phyloP scores from a whole-genome alignment of 805 yeast genomes.

The Saccharomycopsis sp. region DNA sequence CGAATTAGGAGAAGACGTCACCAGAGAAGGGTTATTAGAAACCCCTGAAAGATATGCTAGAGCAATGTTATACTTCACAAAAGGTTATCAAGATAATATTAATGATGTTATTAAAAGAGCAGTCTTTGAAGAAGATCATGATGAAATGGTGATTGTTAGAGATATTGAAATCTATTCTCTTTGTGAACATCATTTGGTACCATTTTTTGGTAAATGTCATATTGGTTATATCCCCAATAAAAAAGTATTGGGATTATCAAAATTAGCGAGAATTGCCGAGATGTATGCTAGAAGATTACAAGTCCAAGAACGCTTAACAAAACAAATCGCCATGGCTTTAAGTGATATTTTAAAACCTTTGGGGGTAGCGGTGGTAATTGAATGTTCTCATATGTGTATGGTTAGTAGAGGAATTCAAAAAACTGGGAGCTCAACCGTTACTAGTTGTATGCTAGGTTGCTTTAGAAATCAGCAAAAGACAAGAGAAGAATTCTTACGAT shows the following conservation, averaged over 20 bases:
- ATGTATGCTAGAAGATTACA: slow-evolving; percentile 94
- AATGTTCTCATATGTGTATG: slow-evolving; percentile 99
- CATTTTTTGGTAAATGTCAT: slow-evolving; percentile 93
- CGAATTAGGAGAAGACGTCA: slow-evolving; percentile 87
- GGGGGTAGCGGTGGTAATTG: slow-evolving; percentile 98
- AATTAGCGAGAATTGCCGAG: slow-evolving; percentile 91
- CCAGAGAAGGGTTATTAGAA: slow-evolving; percentile 80
- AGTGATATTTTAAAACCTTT: slow-evolving; percentile 85
- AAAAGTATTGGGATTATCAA: slow-evolving; percentile 83
- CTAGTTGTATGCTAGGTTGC: slow-evolving; percentile 96
- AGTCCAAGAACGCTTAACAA: slow-evolving; percentile 95
- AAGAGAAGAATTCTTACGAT: slow-evolving; percentile 76
- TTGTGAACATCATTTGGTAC: slow-evolving; percentile 97
- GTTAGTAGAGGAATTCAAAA: slow-evolving; percentile 96
- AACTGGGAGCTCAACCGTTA: slow-evolving; percentile 85
- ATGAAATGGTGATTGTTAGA: slow-evolving; percentile 96
- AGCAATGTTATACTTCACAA: slow-evolving; percentile 92
- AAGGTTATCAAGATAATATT: slow-evolving; percentile 92
- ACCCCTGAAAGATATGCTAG: slow-evolving; percentile 96
- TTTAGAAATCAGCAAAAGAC: slow-evolving; percentile 91
- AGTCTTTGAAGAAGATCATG: slow-evolving; percentile 96
- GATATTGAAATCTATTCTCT: slow-evolving; percentile 87
- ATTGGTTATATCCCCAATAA: slow-evolving; percentile 97
- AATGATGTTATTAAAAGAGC: slow-evolving; percentile 81
- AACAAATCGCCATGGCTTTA: slow-evolving; percentile 94